Conservation (phyloP, 2,329 filamentous ascomycete genomes). For the Claviceps citrina region DNA sequence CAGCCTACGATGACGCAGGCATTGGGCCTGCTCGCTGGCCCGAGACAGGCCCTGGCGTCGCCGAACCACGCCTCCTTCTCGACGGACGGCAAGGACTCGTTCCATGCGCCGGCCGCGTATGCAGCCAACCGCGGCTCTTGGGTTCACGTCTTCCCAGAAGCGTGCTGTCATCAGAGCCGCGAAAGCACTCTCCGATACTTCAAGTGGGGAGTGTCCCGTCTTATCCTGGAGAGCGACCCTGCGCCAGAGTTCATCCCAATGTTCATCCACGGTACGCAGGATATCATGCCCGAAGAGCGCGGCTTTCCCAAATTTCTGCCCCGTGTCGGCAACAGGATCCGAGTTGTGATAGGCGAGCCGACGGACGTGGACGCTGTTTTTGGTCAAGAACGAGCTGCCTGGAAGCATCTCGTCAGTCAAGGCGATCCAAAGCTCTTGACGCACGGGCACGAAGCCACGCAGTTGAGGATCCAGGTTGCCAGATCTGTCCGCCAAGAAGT, state of each 20-base stretch:
- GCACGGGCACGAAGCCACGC: constrained; percentile 46
- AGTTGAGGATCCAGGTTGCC: constrained; percentile 61
- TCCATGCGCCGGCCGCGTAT: constrained; percentile 58
- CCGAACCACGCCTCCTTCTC: constrained; percentile 38
- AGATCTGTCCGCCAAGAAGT: constrained; percentile 65
- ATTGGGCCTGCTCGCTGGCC: constrained; percentile 61
- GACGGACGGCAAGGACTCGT: constrained; percentile 50
- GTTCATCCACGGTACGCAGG: constrained; percentile 81
- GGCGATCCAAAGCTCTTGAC: constrained; percentile 32
- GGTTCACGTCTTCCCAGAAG: constrained; percentile 94
- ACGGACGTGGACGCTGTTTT: constrained; percentile 61
- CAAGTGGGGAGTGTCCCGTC: constrained; percentile 87
- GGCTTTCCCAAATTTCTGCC: constrained; percentile 69
- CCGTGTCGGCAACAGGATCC: constrained; percentile 53
- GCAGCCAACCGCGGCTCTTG: constrained; percentile 57
- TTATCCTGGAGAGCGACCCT: constrained; percentile 80
- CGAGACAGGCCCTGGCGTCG: constrained; percentile 32
- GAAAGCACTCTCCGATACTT: constrained; percentile 79
- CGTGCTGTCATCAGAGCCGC: constrained; percentile 78
- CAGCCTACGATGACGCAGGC: constrained; percentile 80
- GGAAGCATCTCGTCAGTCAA: constrained; percentile 48
- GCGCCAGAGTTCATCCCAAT: constrained; percentile 83
- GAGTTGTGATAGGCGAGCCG: constrained; percentile 63
- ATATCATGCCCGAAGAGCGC: constrained; percentile 75
- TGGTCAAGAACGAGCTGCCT: constrained; percentile 58